These are phyloP conservation scores for Hypoxylon subgilvum DNA, from an alignment of 495 filamentous ascomycete genomes.

Conservation along the genomic window DNA sequence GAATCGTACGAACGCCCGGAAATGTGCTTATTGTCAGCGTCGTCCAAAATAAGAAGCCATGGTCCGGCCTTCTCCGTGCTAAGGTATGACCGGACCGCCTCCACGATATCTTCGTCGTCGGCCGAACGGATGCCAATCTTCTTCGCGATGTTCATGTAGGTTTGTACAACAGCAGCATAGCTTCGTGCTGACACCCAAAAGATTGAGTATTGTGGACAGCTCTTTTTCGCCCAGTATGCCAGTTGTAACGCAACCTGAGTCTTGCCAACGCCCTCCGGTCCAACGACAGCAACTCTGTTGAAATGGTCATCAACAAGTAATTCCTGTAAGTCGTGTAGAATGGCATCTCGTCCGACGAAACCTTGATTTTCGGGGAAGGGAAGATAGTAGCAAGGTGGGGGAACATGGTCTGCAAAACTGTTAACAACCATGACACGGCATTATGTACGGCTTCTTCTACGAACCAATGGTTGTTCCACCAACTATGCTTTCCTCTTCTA, in stretches of 20 bases:
- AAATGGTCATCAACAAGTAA: conserved; percentile 9
- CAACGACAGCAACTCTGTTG: conserved; percentile 45
- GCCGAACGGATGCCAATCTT: conserved; percentile 19
- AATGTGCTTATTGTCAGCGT: conserved; percentile 39
- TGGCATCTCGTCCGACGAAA: conserved; percentile 30
- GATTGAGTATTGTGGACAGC: conserved; percentile 48
- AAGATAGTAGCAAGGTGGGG: not conserved
- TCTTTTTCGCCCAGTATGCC: conserved; percentile 46
- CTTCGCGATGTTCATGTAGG: conserved; percentile 49
- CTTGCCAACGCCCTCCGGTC: conserved; percentile 58
- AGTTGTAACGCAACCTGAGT: conserved; percentile 58
- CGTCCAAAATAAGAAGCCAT: conserved; percentile 46
- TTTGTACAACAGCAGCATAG: conserved; percentile 50
- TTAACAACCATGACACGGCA: too few species aligned
- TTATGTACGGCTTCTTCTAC: too few species aligned
- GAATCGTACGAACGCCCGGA: conserved; percentile 6
- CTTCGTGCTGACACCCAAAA: conserved; percentile 57
- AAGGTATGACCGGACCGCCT: conserved; percentile 24
- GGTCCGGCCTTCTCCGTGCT: conserved; percentile 5
- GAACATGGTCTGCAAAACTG: not conserved
- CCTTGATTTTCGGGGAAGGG: conserved; percentile 35
- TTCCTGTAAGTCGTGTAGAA: conserved; percentile 21
- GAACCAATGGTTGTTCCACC: not conserved
- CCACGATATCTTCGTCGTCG: conserved; percentile 23
- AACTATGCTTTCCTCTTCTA: not conserved